Conservation (phyloP, 768 basidiomycete genomes). For the Pleurotus tuber-regium region DNA sequence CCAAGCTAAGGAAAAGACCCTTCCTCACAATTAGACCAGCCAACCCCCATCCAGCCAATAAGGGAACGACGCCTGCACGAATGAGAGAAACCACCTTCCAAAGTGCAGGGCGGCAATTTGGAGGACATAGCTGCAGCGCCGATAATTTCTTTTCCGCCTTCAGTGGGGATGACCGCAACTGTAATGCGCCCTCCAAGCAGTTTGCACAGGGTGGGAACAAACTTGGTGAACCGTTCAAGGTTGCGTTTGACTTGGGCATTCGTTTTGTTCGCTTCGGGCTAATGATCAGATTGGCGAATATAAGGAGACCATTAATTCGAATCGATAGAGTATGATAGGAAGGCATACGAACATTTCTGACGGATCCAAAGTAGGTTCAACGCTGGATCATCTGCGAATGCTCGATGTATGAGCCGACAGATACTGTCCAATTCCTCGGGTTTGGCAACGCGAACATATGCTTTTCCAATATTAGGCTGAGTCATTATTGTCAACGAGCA, state of each 20-base stretch:
- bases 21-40: constrained; percentile 21
- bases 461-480: too few relatives aligned
- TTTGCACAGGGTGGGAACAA: constrained; percentile 19
- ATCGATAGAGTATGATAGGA: constrained; percentile 11
- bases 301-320: too few relatives aligned
- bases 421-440: constrained; percentile 23
- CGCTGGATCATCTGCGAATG: constrained; percentile 27
- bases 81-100: constrained; percentile 21
- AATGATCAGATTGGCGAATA: too few relatives aligned
- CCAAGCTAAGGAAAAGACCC: constrained; percentile 7
- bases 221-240: constrained; percentile 13
- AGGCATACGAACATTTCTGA: constrained; percentile 19
- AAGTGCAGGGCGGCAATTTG: constrained; percentile 19
- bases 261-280: constrained; percentile 12
- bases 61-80: constrained; percentile 15
- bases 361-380: constrained; percentile 26
- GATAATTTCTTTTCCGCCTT: constrained; percentile 18
- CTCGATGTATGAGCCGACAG: constrained; percentile 16
- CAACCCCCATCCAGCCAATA: constrained; percentile 10
- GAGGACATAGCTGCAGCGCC: constrained; percentile 25
- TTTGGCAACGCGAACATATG: constrained; percentile 17
- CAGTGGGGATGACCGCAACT: constrained; percentile 20
- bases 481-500: too few relatives aligned
- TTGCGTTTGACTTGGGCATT: constrained; percentile 13
- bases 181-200: constrained; percentile 24